Evolutionary conservation across 768 basidiomycete species (phyloP).

Genomic region (Jaapia argillacea): DNA sequence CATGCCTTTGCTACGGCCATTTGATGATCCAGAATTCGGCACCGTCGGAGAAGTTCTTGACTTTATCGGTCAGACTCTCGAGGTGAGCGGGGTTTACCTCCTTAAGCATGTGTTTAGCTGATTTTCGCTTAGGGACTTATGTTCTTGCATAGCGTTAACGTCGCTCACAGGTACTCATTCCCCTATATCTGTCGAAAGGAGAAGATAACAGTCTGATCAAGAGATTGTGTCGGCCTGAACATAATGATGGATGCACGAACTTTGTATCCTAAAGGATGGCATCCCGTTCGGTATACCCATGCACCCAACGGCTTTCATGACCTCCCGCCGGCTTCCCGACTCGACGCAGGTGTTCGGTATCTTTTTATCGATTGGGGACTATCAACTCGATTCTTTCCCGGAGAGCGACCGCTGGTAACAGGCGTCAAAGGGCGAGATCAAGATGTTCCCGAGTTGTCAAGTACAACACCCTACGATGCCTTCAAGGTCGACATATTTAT

Average conservation of each 20-base stretch:
- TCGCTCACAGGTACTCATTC: conserved; percentile 6
- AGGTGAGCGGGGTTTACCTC: conserved; percentile 3
- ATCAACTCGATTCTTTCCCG: conserved; percentile 9
- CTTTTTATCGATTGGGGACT: conserved; percentile 27
- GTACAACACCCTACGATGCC: conserved; percentile 11
- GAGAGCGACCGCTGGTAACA: conserved; percentile 6
- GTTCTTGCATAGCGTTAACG: conserved; percentile 4
- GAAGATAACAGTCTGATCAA: neutral
- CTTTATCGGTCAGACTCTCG: conserved; percentile 6
- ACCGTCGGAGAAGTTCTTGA: conserved; percentile 9
- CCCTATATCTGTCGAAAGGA: neutral
- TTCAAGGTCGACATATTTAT: conserved; percentile 17
- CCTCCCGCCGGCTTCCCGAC: conserved; percentile 19
- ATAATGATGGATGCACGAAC: conserved; percentile 28
- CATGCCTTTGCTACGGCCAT: conserved; percentile 20
- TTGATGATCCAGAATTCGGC: conserved; percentile 14
- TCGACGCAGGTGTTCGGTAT: conserved; percentile 26
- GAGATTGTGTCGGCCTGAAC: conserved; percentile 9
- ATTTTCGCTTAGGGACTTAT: conserved; percentile 4
- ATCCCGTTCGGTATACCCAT: conserved; percentile 20
- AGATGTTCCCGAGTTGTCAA: conserved; percentile 14
- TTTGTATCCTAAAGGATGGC: conserved; percentile 24
- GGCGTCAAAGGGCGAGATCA: conserved; percentile 13
- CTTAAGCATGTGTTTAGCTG: too few relatives aligned
- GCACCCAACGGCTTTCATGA: conserved; percentile 21